Evolutionary conservation across 169 alveolate genomes (phyloP).

Genomic region (Blepharisma undulans): DNA sequence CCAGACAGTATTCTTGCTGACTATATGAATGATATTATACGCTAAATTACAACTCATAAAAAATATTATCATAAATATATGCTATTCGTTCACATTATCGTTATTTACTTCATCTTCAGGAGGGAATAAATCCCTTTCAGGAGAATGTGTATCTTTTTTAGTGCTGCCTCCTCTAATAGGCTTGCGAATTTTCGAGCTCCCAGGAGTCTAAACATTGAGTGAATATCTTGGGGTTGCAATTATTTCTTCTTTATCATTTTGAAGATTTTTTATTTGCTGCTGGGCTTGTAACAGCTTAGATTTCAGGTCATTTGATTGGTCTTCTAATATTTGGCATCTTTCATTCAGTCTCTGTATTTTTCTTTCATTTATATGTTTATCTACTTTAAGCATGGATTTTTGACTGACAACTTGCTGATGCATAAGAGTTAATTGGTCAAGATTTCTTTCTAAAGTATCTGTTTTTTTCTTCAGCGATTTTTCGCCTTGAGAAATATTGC

Average conservation of each 20-base stretch:
- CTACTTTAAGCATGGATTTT: not conserved
- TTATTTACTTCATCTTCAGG: not conserved
- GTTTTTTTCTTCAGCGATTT: not conserved
- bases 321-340: not conserved
- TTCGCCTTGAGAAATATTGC: slow-evolving; percentile 5
- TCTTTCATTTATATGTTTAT: not conserved
- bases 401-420: not conserved
- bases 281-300: not conserved
- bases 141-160: not conserved
- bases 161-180: not conserved
- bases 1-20: slow-evolving; percentile 1
- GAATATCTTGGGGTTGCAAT: not conserved
- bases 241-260: not conserved
- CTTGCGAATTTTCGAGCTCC: not conserved
- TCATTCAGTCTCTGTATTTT: not conserved
- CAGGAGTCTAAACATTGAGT: not conserved
- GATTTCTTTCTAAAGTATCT: slow-evolving; percentile 13
- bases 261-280: not conserved
- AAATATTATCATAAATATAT: not conserved
- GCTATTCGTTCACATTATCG: not conserved
- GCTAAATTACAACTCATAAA: not conserved
- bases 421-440: slow-evolving; percentile 22
- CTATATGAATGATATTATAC: not conserved
- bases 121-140: not conserved
- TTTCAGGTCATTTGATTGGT: not conserved